Conservation (phyloP, 73 alveolate species). For the Symbiodinium pilosum region DNA sequence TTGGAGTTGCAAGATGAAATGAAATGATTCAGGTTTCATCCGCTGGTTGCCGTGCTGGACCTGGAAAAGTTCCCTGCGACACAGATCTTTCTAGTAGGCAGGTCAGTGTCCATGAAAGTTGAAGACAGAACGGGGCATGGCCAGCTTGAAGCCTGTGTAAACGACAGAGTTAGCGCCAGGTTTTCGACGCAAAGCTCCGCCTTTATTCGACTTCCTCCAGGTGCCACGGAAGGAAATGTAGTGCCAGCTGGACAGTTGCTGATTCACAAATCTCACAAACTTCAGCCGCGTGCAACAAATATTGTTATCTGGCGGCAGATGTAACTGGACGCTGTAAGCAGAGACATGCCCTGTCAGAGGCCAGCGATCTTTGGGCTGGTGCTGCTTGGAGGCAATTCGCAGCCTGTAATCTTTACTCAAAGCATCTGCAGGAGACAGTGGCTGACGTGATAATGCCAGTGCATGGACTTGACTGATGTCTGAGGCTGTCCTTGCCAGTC, state of each 20-base stretch:
- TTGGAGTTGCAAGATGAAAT: no score
- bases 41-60: constrained; percentile 33
- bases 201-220: background rate
- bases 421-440: no score
- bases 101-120: no score
- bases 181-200: constrained; percentile 19
- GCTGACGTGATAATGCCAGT: no score
- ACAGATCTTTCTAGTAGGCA: constrained; percentile 53
- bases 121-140: background rate
- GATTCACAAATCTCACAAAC: no score
- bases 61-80: constrained; percentile 63
- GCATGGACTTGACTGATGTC: background rate
- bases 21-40: background rate
- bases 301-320: no score
- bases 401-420: no score
- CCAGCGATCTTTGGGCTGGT: constrained; percentile 48
- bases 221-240: background rate
- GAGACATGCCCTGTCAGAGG: constrained; percentile 4
- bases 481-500: constrained; percentile 2
- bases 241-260: no score
- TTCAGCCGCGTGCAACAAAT: no score
- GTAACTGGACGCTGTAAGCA: background rate
- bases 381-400: background rate
- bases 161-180: background rate
- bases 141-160: background rate